Base-by-base conservation (phyloP, 2,329 filamentous ascomycete genomes). In the Cladosporium colombiae region DNA sequence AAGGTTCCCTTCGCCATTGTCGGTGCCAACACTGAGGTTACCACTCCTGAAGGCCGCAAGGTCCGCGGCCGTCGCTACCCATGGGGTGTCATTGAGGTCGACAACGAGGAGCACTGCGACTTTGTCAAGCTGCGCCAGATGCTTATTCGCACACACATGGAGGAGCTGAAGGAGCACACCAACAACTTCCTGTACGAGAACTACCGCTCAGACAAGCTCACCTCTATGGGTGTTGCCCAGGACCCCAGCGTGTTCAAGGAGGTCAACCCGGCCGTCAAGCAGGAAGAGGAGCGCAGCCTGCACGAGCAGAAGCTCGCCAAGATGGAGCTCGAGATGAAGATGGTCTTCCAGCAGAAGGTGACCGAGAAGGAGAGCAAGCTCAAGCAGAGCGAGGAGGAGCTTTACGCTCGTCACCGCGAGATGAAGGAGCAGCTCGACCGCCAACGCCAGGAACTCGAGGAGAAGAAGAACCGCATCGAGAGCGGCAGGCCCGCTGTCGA, bases 291-390 rank as follows among this genome's bases (percentile, higher is more conserved):
- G 86, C 92, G 95, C 76, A 90, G 91, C 70, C 86, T 99, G 73
- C 95, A 99, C 86, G 95, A 99, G 84, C 93, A 97, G 86, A 99
- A 99, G 86, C 92, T 99, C 74, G 92, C 94, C 81, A 99, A 99
- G 92, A 99, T 99, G 95, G 95, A 99, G 82, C 89, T 93, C 77
- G 95, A 99, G 82, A 99, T 99, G 95, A 99, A 99, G 92, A 97
- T 97, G 92, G 95, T 99, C 73, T 99, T 99, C 92, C 95, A 98
- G 81, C 95, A 99, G 81, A 99, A 99, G 90, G 95, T 99, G 35
- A 89, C 92, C 72, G 95, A 99, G 82, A 99, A 99, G 86, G 95
- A 99, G 84, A 97, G 92, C 88, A 99, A 99, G 84, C 85, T 99
- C 79, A 96, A 96, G 85, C 95, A 98, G 84, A 97, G 93, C 85